Conservation (phyloP, 2,329 filamentous ascomycete species). For the Ceratocystis alfenasii region DNA sequence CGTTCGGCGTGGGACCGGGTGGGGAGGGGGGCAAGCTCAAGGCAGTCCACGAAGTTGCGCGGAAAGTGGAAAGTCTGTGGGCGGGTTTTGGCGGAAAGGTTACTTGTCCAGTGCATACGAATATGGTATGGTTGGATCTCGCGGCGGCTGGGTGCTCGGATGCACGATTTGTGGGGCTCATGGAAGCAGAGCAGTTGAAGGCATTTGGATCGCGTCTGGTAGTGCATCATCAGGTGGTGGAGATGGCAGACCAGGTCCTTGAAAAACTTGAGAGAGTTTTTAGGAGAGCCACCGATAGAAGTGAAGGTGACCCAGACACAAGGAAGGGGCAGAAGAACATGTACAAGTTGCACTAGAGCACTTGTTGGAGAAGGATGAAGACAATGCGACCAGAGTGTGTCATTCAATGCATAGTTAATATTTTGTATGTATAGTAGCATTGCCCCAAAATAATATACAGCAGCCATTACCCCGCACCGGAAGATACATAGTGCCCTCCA, state of each 20-base stretch:
- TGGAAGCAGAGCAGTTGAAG: conserved; percentile 34
- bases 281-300: conserved; percentile 28
- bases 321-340: conserved; percentile 22
- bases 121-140: conserved; percentile 81
- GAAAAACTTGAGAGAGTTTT: conserved; percentile 46
- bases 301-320: background rate
- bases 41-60: conserved; percentile 50
- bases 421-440: background rate
- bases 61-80: conserved; percentile 58
- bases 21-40: conserved; percentile 45
- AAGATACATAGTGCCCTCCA: background rate
- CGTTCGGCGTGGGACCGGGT: conserved; percentile 31
- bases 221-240: conserved; percentile 49
- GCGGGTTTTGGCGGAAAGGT: conserved; percentile 55
- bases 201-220: conserved; percentile 35
- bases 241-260: conserved; percentile 48
- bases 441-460: no score
- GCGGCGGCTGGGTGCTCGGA: conserved; percentile 41
- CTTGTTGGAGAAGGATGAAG: background rate
- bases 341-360: conserved; percentile 16
- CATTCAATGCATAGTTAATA: background rate
- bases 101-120: conserved; percentile 64
- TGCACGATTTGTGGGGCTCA: conserved; percentile 32
- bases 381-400: background rate
- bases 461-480: background rate